Base-by-base conservation (phyloP, 2,329 filamentous ascomycete species). In the Verticillium isaacii region DNA sequence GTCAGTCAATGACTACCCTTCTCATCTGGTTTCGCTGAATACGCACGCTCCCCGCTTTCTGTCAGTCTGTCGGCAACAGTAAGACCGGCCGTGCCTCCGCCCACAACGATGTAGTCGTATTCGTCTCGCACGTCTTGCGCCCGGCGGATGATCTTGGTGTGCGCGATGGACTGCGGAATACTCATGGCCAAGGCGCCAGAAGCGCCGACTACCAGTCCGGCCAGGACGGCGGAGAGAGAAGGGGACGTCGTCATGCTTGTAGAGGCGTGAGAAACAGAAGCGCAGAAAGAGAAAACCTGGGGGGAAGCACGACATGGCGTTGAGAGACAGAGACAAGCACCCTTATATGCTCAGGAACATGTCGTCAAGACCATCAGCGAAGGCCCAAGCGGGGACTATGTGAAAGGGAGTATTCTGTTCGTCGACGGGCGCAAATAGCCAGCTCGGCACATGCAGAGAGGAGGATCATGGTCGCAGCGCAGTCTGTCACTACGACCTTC, bases 91-190 rank as follows among this genome's bases (percentile, higher is more conserved):
- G 63, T 67, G 9, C 67, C 65, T 29, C 63, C 64, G 5, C 69
- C 68, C 39, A 70, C 61, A 17, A 71, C 62, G 23, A 71, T 60
- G 37, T 71, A 66, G 61, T 67, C 64, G 32, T 66, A 66, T 45
- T 67, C 64, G 12, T 64, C 61, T 8, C 56, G 63, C 3, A 66
- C 60, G 1, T 57, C 59, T 17, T 25, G 34, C 9, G 52, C 62
- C 14, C 14, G 60, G 1, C 56, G n/a, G 0, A 63, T 52, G 1
- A 63, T 41, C 14, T 54, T 61, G 23, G 62, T 37, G 52, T 59
- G 62, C 5, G 61, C 50, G 52, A 55, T 58, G 39, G 61, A 61
- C 15, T 23, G 37, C 19, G 56, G 56, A 9, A 58, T 59, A 23
- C 57, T 56, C 32, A 60, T 29, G 2, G 58, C 61, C 25, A 34